phyloP scores from a whole-genome alignment of 2,329 filamentous ascomycete genomes.

The Phyllachora maydis region DNA sequence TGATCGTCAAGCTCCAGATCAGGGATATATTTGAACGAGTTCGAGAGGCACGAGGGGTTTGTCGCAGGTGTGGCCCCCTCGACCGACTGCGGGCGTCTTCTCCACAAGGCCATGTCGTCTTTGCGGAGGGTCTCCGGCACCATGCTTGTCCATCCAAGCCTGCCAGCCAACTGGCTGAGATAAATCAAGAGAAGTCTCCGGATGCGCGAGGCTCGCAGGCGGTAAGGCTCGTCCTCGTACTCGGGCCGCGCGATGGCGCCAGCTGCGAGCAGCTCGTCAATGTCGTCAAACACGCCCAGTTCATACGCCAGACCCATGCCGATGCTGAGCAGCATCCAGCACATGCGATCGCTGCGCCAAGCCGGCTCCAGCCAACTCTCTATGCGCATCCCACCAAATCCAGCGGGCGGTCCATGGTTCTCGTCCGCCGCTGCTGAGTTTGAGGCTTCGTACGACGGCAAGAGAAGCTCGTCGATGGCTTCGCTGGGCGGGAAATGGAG shows the following conservation, averaged over 20 bases:
- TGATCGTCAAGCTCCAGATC: slow-evolving; percentile 47
- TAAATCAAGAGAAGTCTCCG: slow-evolving; percentile 80
- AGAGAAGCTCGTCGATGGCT: slow-evolving; percentile 45
- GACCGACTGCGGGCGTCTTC: slow-evolving; percentile 23
- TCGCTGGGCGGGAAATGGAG: slow-evolving; percentile 83
- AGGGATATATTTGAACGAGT: slow-evolving; percentile 43
- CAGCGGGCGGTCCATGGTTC: slow-evolving; percentile 21
- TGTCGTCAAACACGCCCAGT: slow-evolving; percentile 84
- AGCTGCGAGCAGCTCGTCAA: slow-evolving; percentile 46
- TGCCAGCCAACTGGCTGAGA: slow-evolving; percentile 79
- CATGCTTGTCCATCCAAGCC: slow-evolving; percentile 86
- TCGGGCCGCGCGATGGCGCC: slow-evolving; percentile 38
- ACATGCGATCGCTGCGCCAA: slow-evolving; percentile 89
- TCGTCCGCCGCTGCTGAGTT: slow-evolving; percentile 19
- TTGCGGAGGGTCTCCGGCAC: slow-evolving; percentile 48
- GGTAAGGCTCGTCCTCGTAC: slow-evolving; percentile 57
- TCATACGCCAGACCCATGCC: slow-evolving; percentile 82
- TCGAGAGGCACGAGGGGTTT: slow-evolving; percentile 31
- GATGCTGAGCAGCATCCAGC: slow-evolving; percentile 90
- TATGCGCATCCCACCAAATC: slow-evolving; percentile 66
- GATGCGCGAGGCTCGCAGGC: slow-evolving; percentile 60
- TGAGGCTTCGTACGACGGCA: slow-evolving; percentile 32
- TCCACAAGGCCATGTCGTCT: slow-evolving; percentile 34
- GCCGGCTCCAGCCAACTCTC: slow-evolving; percentile 94
- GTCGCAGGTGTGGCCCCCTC: slow-evolving; percentile 41